phyloP scores from a whole-genome alignment of 2,329 filamentous ascomycete genomes.

The Colletotrichum gloeosporioides region DNA sequence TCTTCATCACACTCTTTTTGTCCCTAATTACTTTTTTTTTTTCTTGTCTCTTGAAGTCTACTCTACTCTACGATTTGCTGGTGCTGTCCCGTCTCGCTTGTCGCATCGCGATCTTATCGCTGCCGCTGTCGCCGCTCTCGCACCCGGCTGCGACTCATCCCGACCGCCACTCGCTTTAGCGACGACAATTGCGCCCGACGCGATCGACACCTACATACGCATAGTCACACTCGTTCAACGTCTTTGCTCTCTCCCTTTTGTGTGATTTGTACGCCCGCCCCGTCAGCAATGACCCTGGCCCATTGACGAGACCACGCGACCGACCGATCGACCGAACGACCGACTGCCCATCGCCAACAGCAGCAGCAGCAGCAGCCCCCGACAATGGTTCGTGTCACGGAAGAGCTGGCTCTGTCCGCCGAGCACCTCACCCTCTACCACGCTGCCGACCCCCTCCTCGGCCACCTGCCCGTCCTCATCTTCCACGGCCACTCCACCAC shows the following conservation, averaged over 20 bases:
- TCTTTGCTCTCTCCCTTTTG: neutral
- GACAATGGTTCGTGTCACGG: slow-evolving; percentile 83
- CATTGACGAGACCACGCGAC: slow-evolving; percentile 25
- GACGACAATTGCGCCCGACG: neutral
- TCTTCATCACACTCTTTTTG: slow-evolving; percentile 18
- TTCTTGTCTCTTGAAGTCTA: neutral
- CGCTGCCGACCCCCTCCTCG: slow-evolving; percentile 82
- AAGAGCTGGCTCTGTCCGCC: slow-evolving; percentile 79
- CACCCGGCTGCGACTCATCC: neutral
- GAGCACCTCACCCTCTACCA: slow-evolving; percentile 89
- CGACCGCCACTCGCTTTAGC: slow-evolving; percentile 1
- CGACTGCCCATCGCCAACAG: neutral
- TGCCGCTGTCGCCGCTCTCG: neutral
- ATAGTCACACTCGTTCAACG: slow-evolving; percentile 9
- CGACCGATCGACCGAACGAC: slow-evolving; percentile 16
- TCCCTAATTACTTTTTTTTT: neutral
- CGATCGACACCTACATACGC: neutral
- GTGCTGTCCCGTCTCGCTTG: neutral
- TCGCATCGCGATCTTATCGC: neutral
- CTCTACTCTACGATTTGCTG: neutral
- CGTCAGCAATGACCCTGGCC: slow-evolving; percentile 30
- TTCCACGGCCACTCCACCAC: slow-evolving; percentile 94
- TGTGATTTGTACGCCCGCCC: neutral
- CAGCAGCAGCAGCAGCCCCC: slow-evolving; percentile 29
- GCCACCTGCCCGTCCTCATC: slow-evolving; percentile 81